A percentile compares a stretch with the other conserved stretches of the same genome.
Evolutionary conservation across 257 asterid species (phyloP).

Genomic region (Fraxinus quadrangulata): DNA sequence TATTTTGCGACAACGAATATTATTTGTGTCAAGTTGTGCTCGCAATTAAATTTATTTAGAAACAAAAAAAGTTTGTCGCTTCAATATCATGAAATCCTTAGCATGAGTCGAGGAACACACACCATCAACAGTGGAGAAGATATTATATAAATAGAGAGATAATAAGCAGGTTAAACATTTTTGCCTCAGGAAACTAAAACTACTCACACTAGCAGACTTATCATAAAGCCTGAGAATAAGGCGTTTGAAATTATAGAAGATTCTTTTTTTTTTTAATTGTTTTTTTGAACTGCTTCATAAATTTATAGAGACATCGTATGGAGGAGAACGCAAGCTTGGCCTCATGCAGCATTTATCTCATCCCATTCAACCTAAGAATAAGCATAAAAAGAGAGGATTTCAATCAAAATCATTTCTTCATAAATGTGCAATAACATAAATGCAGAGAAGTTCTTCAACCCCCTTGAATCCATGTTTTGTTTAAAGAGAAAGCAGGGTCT

Average conservation of each 20-base stretch:
- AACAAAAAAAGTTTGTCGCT: too few species aligned
- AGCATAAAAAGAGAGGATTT: background rate
- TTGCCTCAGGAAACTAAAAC: background rate
- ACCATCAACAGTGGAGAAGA: background rate
- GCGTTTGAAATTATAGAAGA: background rate
- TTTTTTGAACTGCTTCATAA: background rate
- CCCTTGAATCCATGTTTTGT: background rate
- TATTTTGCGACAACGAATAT: too few species aligned
- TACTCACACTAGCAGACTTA: background rate
- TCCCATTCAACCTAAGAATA: conserved; percentile 94
- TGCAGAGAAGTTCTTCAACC: conserved; percentile 23
- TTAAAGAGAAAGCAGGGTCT: background rate
- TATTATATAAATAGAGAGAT: conserved; percentile 12
- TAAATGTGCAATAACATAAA: conserved; percentile 4
- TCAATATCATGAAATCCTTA: background rate
- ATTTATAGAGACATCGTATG: conserved; percentile 81
- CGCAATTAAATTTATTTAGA: too few species aligned
- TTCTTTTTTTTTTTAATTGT: background rate
- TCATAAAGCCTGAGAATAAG: conserved; percentile 11
- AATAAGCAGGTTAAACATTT: conserved; percentile 7
- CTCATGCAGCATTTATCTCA: conserved; percentile 99
- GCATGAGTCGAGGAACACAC: background rate
- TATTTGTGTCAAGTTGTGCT: too few species aligned
- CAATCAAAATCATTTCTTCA: conserved; percentile 9
- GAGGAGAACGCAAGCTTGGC: conserved; percentile 98